Evolutionary conservation across 2,329 filamentous ascomycete genomes (phyloP), one percentile per base, ranked within the genome.

Genomic region (Microdochium trichocladiopsis): DNA sequence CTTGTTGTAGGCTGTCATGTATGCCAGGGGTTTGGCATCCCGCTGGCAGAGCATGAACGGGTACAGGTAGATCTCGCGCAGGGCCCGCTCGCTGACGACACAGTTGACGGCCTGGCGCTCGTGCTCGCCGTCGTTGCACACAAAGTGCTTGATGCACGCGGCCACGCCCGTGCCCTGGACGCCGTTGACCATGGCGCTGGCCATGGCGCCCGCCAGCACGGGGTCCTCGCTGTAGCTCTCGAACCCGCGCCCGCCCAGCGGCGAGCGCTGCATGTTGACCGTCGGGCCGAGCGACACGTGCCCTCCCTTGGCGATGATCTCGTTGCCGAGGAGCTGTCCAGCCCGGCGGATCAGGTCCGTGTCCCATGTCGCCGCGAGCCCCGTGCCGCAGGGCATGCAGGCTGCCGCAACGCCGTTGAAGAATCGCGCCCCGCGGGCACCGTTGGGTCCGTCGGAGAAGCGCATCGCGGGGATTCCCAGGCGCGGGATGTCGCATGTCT

Each of bases 31-130:
- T 52, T 75, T 16, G 6, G 6, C 33, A n/a, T 9, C 14, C 6
- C 6, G 14, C 37, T 88, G 72, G 0, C 84, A 84, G 60, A 89
- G 87, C 68, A 89, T 85, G 57, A 90, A 90, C 0, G 86, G 86
- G 47, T 83, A 80, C 16, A 90, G 77, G 57, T 89, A 90, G 1
- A 90, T 72, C 62, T 90, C 86, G 25, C 86, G 76, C 25, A 89
- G 69, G 2, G 84, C 75, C 36, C 86, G 74, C 59, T 89, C 84
- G 24, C 79, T 75, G 47, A 89, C 74, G 25, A 82, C 69, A 2
- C 83, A 82, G 64, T 88, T 77, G 54, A 87, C 78, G 0, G 79
- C 84, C 58, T 85, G 72, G 50, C 85, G 77, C 61, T 83, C 72
- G 1, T 86, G 87, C 65, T 90, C 86, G 62, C 88, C 82, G 63